Conservation (phyloP, 345 rosid species). For the Stellera chamaejasme region DNA sequence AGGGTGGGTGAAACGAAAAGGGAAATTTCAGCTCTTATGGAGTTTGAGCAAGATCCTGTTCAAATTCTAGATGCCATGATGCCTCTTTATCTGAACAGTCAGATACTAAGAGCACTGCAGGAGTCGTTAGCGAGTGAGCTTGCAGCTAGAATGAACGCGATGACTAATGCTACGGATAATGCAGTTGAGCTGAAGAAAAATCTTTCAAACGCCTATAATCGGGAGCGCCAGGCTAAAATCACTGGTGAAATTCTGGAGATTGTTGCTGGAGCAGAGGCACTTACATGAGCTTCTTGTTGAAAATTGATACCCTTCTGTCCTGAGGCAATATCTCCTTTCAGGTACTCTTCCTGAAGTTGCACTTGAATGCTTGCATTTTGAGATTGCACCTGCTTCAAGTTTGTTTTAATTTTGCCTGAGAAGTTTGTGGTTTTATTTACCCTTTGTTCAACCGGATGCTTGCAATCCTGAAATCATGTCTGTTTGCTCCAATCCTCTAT, state of each 20-base stretch:
- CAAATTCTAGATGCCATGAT: conserved; percentile 93
- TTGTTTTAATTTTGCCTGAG: too few species aligned
- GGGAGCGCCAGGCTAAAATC: conserved; percentile 68
- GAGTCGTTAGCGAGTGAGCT: conserved; percentile 87
- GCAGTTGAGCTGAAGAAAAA: conserved; percentile 66
- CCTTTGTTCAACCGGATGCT: too few species aligned
- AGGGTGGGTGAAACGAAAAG: conserved; percentile 21
- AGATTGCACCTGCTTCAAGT: too few species aligned
- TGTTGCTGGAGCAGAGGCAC: conserved; percentile 85
- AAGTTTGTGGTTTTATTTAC: too few species aligned
- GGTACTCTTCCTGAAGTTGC: too few species aligned
- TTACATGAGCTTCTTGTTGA: conserved; percentile 8
- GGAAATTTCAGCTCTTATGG: conserved; percentile 49
- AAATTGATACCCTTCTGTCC: too few species aligned
- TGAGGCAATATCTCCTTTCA: too few species aligned
- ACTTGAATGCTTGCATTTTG: too few species aligned
- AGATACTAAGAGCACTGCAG: conserved; percentile 79
- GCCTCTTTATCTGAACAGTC: conserved; percentile 85
- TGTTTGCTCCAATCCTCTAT: too few species aligned
- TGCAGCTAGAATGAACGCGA: conserved; percentile 77
- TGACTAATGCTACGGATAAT: conserved; percentile 78
- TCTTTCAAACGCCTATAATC: conserved; percentile 51
- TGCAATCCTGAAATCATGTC: too few species aligned
- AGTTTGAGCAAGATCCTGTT: conserved; percentile 85
- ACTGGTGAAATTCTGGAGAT: conserved; percentile 77